Conservation (phyloP, 805 yeast genomes). For the Clavispora vitiphila region DNA sequence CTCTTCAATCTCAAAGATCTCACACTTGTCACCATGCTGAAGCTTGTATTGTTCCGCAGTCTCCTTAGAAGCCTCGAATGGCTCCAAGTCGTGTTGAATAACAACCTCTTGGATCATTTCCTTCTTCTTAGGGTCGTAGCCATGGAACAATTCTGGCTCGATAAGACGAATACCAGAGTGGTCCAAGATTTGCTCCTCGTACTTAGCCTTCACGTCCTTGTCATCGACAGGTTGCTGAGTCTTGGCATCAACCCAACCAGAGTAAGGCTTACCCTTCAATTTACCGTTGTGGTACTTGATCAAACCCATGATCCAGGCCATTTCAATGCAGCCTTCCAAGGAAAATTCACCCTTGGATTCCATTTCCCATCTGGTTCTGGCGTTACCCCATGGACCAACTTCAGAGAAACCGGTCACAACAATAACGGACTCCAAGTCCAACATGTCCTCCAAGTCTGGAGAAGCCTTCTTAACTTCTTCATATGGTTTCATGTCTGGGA, state of each 20-base stretch:
- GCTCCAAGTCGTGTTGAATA: constrained; percentile 92
- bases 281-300: constrained; percentile 92
- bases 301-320: constrained; percentile 99
- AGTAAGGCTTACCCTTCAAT: constrained; percentile 82
- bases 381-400: constrained; percentile 99
- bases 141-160: constrained; percentile 91
- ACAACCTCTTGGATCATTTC: constrained; percentile 92
- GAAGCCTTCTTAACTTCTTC: constrained; percentile 64
- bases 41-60: constrained; percentile 91
- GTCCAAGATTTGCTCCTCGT: constrained; percentile 81
- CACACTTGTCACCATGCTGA: constrained; percentile 92
- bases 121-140: constrained; percentile 93
- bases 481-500: constrained; percentile 83
- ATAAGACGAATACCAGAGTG: constrained; percentile 96
- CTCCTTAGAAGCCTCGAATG: constrained; percentile 91
- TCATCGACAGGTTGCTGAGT: constrained; percentile 91
- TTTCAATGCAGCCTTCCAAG: constrained; percentile 95
- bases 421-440: constrained; percentile 85
- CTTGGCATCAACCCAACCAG: constrained; percentile 98
- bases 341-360: constrained; percentile 94
- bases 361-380: constrained; percentile 99
- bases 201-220: constrained; percentile 85
- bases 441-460: constrained; percentile 80
- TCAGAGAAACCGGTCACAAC: constrained; percentile 98
- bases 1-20: constrained; percentile 81